Base-by-base conservation (phyloP, 768 basidiomycete genomes). In the Trichaptum fuscoviolaceum region DNA sequence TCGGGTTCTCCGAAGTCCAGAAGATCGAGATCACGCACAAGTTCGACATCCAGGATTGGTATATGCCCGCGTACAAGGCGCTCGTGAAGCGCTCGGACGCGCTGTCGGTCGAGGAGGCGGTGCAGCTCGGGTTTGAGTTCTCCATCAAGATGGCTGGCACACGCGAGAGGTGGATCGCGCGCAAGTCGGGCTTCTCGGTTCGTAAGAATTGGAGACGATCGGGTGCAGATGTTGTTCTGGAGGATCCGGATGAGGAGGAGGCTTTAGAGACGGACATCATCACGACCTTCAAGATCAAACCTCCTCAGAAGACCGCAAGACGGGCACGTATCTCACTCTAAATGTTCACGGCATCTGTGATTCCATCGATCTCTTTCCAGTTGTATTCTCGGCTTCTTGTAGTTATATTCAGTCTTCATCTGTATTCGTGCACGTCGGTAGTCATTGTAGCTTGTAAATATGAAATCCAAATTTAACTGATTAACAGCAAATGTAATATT, bases 111-210 rank as follows among this genome's bases (percentile, higher is more conserved):
- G 74, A 73, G 7, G 85, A 84, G 66, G 82, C 78, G n/a, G 70
- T 74, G 63, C 75, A 75, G 35, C 78, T 85, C n/a, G 81, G 83
- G 0, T 72, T 77, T 68, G 75, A 78, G 67, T 78, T 78, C 0
- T 72, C 78, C 2, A 66, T 77, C 17, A 77, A 75, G 17, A 66
- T 82, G 42, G 80, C 78, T 27, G 73, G 72, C 26, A 78, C 79
- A 0, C 77, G 80, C 24, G 82, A 83, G 67, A 25, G 59, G 59
- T 52, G 42, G 42, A 20, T 52, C 42, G 42, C 42, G 42, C 42
- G 42, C 20, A 52, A 4, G 42, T 52, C 42, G 42, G 10, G 15
- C 15, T 2, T 12, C 15, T 52, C 42, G 3, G 20, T 12, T 52
- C 42, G 42, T 12, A 52, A 12, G 12, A 12, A 20, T 12, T 52